phyloP scores from a whole-genome alignment of 768 basidiomycete genomes.

The Tricholoma furcatifolium region DNA sequence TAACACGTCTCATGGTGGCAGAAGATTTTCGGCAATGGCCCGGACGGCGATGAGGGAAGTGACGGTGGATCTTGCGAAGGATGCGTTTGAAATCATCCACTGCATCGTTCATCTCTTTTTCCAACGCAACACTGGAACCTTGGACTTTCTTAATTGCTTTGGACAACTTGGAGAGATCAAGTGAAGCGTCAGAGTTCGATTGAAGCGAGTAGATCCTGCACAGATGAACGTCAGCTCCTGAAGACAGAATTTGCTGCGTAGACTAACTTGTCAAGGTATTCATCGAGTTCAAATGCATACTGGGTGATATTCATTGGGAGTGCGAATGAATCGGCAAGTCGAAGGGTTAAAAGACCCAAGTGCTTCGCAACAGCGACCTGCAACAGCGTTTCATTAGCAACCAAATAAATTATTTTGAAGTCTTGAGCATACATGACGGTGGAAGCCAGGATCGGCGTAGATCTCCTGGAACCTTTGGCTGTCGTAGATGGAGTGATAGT shows the following conservation, averaged over 20 bases:
- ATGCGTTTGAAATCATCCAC: slow-evolving; percentile 51
- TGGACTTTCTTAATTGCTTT: slow-evolving; percentile 47
- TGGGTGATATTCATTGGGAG: slow-evolving; percentile 78
- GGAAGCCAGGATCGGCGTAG: slow-evolving; percentile 76
- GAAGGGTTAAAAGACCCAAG: slow-evolving; percentile 62
- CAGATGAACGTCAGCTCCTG: neutral
- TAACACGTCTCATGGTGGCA: slow-evolving; percentile 21
- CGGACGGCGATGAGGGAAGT: slow-evolving; percentile 17
- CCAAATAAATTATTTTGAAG: neutral
- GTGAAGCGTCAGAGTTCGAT: slow-evolving; percentile 16
- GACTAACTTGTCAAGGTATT: slow-evolving; percentile 59
- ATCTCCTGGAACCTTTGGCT: slow-evolving; percentile 68
- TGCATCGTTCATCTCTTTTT: slow-evolving; percentile 56
- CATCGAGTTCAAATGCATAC: slow-evolving; percentile 63
- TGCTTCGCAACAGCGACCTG: slow-evolving; percentile 69
- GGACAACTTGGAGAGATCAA: slow-evolving; percentile 44
- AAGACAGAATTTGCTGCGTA: neutral
- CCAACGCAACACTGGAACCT: slow-evolving; percentile 51
- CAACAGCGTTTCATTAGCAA: neutral
- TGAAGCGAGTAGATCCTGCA: slow-evolving; percentile 52
- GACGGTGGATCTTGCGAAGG: slow-evolving; percentile 36
- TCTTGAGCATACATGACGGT: slow-evolving; percentile 56
- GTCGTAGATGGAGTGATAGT: slow-evolving; percentile 80
- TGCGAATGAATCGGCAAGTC: slow-evolving; percentile 60
- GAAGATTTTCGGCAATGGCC: slow-evolving; percentile 19